These are phyloP conservation scores for Hypholoma sublateritium DNA, from an alignment of 768 basidiomycete species.

Conservation along the genomic window DNA sequence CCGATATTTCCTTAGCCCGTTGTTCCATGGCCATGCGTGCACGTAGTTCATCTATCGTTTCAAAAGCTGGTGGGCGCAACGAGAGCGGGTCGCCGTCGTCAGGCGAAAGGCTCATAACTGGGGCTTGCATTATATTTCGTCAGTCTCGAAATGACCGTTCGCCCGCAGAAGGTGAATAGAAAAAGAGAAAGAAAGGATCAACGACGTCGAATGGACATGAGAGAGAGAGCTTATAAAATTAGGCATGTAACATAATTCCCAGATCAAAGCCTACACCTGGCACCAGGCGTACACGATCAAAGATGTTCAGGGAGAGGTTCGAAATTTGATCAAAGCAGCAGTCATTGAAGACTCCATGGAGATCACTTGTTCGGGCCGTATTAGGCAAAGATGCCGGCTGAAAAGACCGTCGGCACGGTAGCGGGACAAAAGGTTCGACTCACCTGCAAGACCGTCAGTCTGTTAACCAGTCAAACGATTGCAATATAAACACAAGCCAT, in stretches of 20 bases:
- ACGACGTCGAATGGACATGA: neutral
- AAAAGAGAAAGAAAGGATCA: neutral
- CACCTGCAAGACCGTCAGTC: no score
- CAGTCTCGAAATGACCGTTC: neutral
- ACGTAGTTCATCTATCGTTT: conserved; percentile 45
- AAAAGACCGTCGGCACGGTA: no score
- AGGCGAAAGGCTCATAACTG: conserved; percentile 9
- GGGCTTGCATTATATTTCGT: conserved; percentile 3
- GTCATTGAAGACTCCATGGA: neutral
- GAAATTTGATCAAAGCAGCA: neutral
- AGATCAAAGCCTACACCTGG: neutral
- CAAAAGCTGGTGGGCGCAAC: conserved; percentile 53
- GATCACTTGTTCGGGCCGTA: neutral
- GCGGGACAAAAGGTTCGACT: no score
- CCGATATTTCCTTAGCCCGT: conserved; percentile 54
- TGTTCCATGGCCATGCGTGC: conserved; percentile 46
- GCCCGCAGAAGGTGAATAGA: neutral
- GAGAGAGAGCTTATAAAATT: conserved; percentile 3
- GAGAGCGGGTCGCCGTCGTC: conserved; percentile 20
- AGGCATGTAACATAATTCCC: neutral
- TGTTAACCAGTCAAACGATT: no score
- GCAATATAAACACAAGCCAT: no score
- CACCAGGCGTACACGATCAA: neutral
- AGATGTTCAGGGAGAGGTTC: neutral
- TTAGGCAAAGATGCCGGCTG: no score